Evolutionary conservation across 805 yeast genomes (phyloP).

Genomic region (Kazachstania africana): DNA sequence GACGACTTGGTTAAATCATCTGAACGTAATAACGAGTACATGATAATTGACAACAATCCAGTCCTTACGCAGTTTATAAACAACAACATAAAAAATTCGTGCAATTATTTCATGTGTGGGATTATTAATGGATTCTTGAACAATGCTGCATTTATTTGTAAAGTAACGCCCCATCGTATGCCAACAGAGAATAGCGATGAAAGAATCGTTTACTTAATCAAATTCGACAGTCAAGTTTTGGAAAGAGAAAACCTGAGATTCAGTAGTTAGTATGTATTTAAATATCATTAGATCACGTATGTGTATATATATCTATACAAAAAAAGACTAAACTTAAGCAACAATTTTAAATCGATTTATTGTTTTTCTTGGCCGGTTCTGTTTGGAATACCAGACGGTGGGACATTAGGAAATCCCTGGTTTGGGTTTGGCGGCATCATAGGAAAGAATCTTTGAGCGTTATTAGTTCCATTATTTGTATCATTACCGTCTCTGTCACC

Average conservation of each 20-base stretch:
- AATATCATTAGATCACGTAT: too few species aligned
- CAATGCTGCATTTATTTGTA: slow-evolving; percentile 56
- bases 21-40: slow-evolving; percentile 52
- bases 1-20: slow-evolving; percentile 69
- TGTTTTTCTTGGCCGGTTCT: too few species aligned
- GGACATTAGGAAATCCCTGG: neutral
- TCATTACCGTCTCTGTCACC: neutral
- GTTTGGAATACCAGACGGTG: too few species aligned
- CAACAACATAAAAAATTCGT: slow-evolving; percentile 52
- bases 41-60: slow-evolving; percentile 74
- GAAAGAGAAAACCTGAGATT: slow-evolving; percentile 41
- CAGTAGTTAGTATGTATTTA: too few species aligned
- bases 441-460: slow-evolving; percentile 13
- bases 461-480: slow-evolving; percentile 1
- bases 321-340: too few species aligned
- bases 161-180: slow-evolving; percentile 69
- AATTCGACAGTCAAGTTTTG: slow-evolving; percentile 50
- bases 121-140: slow-evolving; percentile 75
- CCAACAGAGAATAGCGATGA: slow-evolving; percentile 45
- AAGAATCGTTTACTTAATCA: slow-evolving; percentile 65
- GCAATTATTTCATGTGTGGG: slow-evolving; percentile 79
- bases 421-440: slow-evolving; percentile 10
- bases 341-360: too few species aligned
- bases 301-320: too few species aligned
- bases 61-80: slow-evolving; percentile 54